These are phyloP conservation scores for Yamadazyma sp. DNA, from an alignment of 1,139 yeast genomes.

Conservation along the genomic window DNA sequence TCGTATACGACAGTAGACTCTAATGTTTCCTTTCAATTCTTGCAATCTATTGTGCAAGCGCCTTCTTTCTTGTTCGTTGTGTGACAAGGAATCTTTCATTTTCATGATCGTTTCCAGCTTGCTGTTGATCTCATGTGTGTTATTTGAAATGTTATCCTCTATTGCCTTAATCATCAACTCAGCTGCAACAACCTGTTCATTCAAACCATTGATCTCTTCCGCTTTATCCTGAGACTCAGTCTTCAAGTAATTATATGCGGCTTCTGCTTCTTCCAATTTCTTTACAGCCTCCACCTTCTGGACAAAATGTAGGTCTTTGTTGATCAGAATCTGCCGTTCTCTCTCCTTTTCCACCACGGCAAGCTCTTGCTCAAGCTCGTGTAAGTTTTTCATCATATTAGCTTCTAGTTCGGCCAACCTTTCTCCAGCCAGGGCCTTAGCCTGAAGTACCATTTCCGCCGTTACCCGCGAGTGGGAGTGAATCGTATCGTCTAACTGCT, in stretches of 20 bases:
- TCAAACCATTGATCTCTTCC: constrained; percentile 21
- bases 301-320: constrained; percentile 1
- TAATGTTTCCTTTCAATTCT: constrained; percentile 85
- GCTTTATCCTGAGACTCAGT: constrained; percentile 18
- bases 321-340: neutral
- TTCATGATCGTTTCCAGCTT: constrained; percentile 10
- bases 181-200: constrained; percentile 11
- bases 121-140: constrained; percentile 10
- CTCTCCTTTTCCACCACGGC: constrained; percentile 6
- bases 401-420: neutral
- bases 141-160: constrained; percentile 7
- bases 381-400: neutral
- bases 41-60: constrained; percentile 72
- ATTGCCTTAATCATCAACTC: constrained; percentile 7
- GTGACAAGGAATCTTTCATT: constrained; percentile 14
- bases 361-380: constrained; percentile 4
- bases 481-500: constrained; percentile 2
- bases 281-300: constrained; percentile 7
- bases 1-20: constrained; percentile 86
- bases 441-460: neutral
- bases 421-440: neutral
- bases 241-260: constrained; percentile 12
- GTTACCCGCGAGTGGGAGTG: neutral
- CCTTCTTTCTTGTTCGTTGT: constrained; percentile 48
- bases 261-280: constrained; percentile 6